A percentile compares a stretch with the other conserved stretches of the same genome.
Evolutionary conservation across 2,329 filamentous ascomycete genomes (phyloP).

Genomic region (Lachnellula cervina): DNA sequence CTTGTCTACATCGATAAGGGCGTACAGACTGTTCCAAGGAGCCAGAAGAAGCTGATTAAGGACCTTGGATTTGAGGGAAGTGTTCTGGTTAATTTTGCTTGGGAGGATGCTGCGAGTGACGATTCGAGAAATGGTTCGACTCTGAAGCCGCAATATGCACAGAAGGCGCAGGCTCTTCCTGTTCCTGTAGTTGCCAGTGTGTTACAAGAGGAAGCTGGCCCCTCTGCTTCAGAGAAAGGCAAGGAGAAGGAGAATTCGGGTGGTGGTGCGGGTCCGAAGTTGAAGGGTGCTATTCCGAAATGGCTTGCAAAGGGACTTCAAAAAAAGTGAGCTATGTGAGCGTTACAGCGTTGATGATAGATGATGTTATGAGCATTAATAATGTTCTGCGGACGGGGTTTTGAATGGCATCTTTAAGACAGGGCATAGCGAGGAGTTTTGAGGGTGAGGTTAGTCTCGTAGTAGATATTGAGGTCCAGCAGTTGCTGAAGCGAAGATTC

Average conservation of each 20-base stretch:
- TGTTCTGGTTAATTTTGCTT: conserved; percentile 71
- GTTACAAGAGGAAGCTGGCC: conserved; percentile 36
- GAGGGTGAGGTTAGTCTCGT: background rate
- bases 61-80: conserved; percentile 66
- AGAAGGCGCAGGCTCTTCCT: conserved; percentile 61
- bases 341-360: background rate
- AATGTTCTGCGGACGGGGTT: background rate
- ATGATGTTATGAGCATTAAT: background rate
- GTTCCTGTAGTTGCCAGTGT: conserved; percentile 50
- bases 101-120: conserved; percentile 59
- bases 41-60: conserved; percentile 58
- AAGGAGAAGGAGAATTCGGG: conserved; percentile 25
- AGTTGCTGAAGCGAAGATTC: background rate
- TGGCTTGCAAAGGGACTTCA: conserved; percentile 63
- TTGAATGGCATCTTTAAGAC: conserved; percentile 6
- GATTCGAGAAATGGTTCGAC: conserved; percentile 45
- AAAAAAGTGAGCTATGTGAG: conserved; percentile 55
- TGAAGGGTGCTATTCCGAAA: conserved; percentile 51
- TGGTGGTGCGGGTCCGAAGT: conserved; percentile 35
- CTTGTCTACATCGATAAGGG: conserved; percentile 40
- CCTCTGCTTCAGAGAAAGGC: conserved; percentile 27
- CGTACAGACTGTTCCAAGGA: conserved; percentile 36
- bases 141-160: conserved; percentile 43
- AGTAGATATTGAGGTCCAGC: background rate
- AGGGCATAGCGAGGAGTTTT: conserved; percentile 28